Percentiles rank a stretch among this genome's conserved stretches.
Conservation (phyloP, 2,329 filamentous ascomycete genomes). For the Colletotrichum sp. region DNA sequence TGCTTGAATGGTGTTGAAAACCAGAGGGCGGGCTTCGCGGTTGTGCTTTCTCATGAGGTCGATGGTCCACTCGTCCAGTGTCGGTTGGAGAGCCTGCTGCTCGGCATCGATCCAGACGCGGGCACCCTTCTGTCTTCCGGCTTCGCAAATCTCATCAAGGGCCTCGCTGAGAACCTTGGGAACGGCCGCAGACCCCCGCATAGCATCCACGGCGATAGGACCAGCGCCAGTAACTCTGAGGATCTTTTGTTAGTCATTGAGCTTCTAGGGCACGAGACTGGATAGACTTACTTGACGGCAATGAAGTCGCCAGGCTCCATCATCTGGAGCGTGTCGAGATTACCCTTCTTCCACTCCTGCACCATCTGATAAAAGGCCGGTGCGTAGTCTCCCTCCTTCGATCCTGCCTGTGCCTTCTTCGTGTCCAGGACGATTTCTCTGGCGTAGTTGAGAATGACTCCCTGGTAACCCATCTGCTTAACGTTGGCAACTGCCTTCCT, state of each 20-base stretch:
- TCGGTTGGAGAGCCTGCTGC: constrained; percentile 77
- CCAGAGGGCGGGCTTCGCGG: constrained; percentile 63
- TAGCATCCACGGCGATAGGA: constrained; percentile 69
- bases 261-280: background rate
- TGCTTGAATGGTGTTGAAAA: constrained; percentile 83
- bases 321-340: constrained; percentile 74
- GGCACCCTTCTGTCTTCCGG: constrained; percentile 72
- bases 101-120: constrained; percentile 86
- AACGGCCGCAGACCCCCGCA: constrained; percentile 67
- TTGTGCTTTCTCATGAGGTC: constrained; percentile 82
- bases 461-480: constrained; percentile 78
- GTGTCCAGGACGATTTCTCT: constrained; percentile 74
- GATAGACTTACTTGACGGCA: constrained; percentile 60
- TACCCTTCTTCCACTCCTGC: constrained; percentile 75
- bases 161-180: constrained; percentile 69
- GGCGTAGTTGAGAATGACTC: constrained; percentile 86
- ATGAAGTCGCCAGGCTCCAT: constrained; percentile 71
- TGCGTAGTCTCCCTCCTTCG: constrained; percentile 46
- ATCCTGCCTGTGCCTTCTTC: constrained; percentile 49
- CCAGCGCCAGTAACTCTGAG: constrained; percentile 81
- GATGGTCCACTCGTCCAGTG: constrained; percentile 82
- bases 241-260: background rate
- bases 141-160: constrained; percentile 76
- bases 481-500: constrained; percentile 66
- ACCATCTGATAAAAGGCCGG: constrained; percentile 54